A percentile compares a stretch with the other conserved stretches of the same genome.
These are phyloP conservation scores for Colletotrichum tamarilloi DNA, from an alignment of 2,329 filamentous ascomycete species.

Conservation along the genomic window DNA sequence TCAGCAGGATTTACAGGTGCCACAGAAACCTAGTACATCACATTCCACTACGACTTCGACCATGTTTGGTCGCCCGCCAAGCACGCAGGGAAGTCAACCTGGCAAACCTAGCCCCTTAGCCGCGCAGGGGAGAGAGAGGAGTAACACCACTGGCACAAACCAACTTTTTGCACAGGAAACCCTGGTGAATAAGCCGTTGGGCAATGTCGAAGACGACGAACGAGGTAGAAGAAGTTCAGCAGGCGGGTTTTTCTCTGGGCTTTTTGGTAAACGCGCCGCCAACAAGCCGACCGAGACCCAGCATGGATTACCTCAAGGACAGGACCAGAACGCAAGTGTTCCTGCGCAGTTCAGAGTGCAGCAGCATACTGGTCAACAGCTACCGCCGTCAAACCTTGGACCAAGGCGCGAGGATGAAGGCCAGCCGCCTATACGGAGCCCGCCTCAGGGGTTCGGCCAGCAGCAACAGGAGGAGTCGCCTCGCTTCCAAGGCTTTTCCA, in stretches of 20 bases:
- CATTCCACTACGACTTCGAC: slow-evolving; percentile 39
- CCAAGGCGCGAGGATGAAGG: neutral
- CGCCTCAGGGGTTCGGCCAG: neutral
- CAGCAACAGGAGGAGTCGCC: slow-evolving; percentile 16
- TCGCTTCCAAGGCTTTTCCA: slow-evolving; percentile 4
- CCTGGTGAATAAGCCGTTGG: slow-evolving; percentile 10
- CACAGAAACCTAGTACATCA: slow-evolving; percentile 37
- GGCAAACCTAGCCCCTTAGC: slow-evolving; percentile 16
- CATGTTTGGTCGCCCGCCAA: slow-evolving; percentile 34
- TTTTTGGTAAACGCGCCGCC: slow-evolving; percentile 38
- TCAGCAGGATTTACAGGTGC: slow-evolving; percentile 35
- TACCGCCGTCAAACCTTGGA: neutral
- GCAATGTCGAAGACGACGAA: slow-evolving; percentile 35
- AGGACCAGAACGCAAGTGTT: neutral
- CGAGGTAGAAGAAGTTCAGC: slow-evolving; percentile 39
- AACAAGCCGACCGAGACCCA: slow-evolving; percentile 38
- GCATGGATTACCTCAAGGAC: neutral
- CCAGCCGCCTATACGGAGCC: neutral
- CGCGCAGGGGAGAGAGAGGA: slow-evolving; percentile 33
- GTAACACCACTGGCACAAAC: slow-evolving; percentile 37
- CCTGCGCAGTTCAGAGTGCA: slow-evolving; percentile 1
- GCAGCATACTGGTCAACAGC: slow-evolving; percentile 6
- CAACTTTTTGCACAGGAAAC: slow-evolving; percentile 16
- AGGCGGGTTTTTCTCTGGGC: slow-evolving; percentile 38
- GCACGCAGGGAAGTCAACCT: slow-evolving; percentile 15